phyloP scores from a whole-genome alignment of 305 asterid genomes.

The Caryopteris hybrid region DNA sequence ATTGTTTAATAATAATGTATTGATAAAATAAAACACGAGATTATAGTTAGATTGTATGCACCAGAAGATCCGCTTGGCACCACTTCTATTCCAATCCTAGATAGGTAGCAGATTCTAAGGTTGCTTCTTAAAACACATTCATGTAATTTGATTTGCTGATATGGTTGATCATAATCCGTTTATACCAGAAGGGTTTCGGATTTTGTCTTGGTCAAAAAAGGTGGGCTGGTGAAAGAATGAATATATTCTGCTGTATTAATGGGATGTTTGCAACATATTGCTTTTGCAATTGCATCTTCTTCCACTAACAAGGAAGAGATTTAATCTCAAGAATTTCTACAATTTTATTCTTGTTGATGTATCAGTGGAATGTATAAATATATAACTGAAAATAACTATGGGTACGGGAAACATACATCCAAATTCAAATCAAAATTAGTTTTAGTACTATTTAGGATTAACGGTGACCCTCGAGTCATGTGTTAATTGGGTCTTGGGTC shows the following conservation, averaged over 20 bases:
- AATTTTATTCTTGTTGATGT: too few species aligned
- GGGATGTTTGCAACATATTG: slow-evolving; percentile 24
- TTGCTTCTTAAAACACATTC: not conserved
- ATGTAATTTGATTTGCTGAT: slow-evolving; percentile 18
- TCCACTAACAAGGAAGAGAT: slow-evolving; percentile 18
- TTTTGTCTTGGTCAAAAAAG: slow-evolving; percentile 33
- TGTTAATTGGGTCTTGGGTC: too few species aligned
- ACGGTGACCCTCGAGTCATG: too few species aligned
- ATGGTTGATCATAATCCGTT: slow-evolving; percentile 22
- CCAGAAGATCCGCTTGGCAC: slow-evolving; percentile 7
- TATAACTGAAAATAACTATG: too few species aligned
- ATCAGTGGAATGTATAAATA: too few species aligned
- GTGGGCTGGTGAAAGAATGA: slow-evolving; percentile 32
- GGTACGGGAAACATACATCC: too few species aligned
- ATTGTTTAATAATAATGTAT: not conserved
- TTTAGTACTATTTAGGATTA: too few species aligned
- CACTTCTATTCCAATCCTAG: slow-evolving; percentile 15
- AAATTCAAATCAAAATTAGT: too few species aligned
- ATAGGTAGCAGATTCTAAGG: slow-evolving; percentile 16
- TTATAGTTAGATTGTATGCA: not conserved
- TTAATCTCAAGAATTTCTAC: too few species aligned
- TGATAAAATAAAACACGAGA: not conserved
- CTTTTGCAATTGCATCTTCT: slow-evolving; percentile 8
- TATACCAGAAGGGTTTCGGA: not conserved
- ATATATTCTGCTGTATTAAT: slow-evolving; percentile 29